Evolutionary conservation across 352 stramenopile species (phyloP), one percentile per base, ranked within the genome.

Genomic region (Globisporangium ultimum): DNA sequence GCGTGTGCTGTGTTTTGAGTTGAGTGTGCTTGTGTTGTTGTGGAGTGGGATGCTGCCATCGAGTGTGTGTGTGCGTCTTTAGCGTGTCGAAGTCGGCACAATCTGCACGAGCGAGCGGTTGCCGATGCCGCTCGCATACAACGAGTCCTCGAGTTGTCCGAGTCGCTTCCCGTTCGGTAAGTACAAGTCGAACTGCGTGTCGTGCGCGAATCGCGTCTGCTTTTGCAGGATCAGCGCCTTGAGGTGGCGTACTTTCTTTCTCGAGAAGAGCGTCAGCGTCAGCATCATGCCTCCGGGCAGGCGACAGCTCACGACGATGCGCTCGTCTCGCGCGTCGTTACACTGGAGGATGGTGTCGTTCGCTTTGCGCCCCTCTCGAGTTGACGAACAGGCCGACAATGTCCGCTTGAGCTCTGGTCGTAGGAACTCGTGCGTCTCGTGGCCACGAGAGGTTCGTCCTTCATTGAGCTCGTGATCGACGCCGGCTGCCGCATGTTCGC

Each of bases 181-280:
- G 45, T 71, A 83, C 17, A 89, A 49, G 55, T 86, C 76, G 63
- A 89, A 89, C 48, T 81, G 58, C 10, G 84, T 62, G 21, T 78
- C 68, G 22, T 51, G 66, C 47, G 68, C 52, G 64, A 79, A 89
- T 8, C 76, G 76, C 36, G 64, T 74, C 53, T 83, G 74, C 58
- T 60, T 64, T 18, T 70, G 70, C 40, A 67, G 42, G 21, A 89
- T 66, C 15, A 62, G 59, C 0, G 62, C 50, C 61, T 89, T 89
- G 60, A 89, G 77, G 36, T 84, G 71, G 18, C 74, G 66, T n/a
- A 88, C 32, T 32, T 67, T 72, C 50, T 77, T 76, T 18, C 64
- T 60, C 1, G 75, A 70, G 53, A 80, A 84, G 15, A 84, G 57
- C 20, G 58, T 65, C 0, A 71, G 52, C 1, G 66, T 67, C 20